These are phyloP conservation scores for Silene latifolia DNA, from an alignment of 148 eudicot genomes.

Conservation along the genomic window DNA sequence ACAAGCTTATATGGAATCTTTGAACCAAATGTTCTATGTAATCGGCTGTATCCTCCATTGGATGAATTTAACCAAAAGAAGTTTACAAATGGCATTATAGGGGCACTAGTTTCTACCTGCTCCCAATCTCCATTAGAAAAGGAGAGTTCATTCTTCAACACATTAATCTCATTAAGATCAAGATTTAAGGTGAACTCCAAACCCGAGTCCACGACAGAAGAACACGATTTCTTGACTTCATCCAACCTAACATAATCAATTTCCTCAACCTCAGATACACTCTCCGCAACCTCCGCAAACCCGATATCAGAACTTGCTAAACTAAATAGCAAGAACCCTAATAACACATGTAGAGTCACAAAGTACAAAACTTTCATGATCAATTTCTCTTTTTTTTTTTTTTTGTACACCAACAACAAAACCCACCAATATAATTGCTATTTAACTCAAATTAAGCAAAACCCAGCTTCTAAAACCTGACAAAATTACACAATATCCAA, in stretches of 20 bases:
- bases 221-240: slow-evolving; percentile 62
- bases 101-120: slow-evolving; percentile 48
- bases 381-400: background rate
- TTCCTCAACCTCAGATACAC: slow-evolving; percentile 11
- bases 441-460: slow-evolving; percentile 15
- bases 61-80: slow-evolving; percentile 46
- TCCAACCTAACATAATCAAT: slow-evolving; percentile 56
- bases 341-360: slow-evolving; percentile 30
- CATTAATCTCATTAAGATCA: slow-evolving; percentile 37
- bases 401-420: background rate
- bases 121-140: slow-evolving; percentile 91
- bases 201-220: slow-evolving; percentile 41
- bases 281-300: slow-evolving; percentile 14
- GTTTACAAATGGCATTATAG: slow-evolving; percentile 72
- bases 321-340: slow-evolving; percentile 30
- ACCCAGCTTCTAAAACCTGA: slow-evolving; percentile 23
- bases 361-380: slow-evolving; percentile 23
- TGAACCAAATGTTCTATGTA: background rate
- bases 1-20: slow-evolving; percentile 41
- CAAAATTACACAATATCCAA: slow-evolving; percentile 6
- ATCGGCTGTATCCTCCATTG: slow-evolving; percentile 27
- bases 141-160: slow-evolving; percentile 50
- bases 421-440: slow-evolving; percentile 2
- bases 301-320: slow-evolving; percentile 28
- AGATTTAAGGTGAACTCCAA: slow-evolving; percentile 43